A percentile compares a stretch with the other conserved stretches of the same genome.
Conservation (phyloP, 2,329 filamentous ascomycete genomes). For the Coniella vitis region DNA sequence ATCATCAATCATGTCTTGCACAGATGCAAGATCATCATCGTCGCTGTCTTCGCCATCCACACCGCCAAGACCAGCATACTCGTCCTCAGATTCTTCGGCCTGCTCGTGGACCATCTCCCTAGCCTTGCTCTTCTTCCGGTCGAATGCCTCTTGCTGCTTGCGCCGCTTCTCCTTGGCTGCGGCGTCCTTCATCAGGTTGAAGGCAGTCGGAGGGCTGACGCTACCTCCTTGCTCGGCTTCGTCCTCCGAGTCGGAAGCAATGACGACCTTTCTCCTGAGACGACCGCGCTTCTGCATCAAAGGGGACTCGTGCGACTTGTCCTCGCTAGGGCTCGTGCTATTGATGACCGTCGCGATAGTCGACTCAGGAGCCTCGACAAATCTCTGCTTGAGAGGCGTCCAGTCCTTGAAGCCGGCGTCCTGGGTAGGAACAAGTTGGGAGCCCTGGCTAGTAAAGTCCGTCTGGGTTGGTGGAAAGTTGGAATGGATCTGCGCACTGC, state of each 20-base stretch:
- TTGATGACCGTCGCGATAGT: constrained; percentile 63
- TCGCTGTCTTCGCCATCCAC: constrained; percentile 79
- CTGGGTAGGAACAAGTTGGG: constrained; percentile 71
- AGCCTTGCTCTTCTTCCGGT: constrained; percentile 82
- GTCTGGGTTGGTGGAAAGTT: constrained; percentile 56
- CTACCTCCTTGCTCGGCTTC: constrained; percentile 29
- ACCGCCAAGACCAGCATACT: constrained; percentile 91
- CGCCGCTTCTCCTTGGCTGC: constrained; percentile 48
- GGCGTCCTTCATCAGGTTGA: constrained; percentile 63
- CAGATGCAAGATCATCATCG: constrained; percentile 63
- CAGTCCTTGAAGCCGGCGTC: constrained; percentile 70
- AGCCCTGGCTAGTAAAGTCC: constrained; percentile 51
- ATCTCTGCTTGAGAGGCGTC: constrained; percentile 63
- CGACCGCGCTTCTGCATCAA: constrained; percentile 54
- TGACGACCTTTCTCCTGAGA: constrained; percentile 37
- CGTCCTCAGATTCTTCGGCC: constrained; percentile 95
- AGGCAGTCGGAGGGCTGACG: constrained; percentile 39
- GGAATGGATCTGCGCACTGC: constrained; percentile 34
- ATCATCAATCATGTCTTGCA: constrained; percentile 88
- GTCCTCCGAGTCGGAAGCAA: constrained; percentile 16
- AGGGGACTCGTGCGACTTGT: constrained; percentile 54
- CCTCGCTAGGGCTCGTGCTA: constrained; percentile 28
- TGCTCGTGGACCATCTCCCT: constrained; percentile 86
- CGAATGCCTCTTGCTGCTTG: constrained; percentile 48
- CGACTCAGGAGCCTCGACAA: constrained; percentile 56